Evolutionary conservation across 2,329 filamentous ascomycete species (phyloP), one percentile per base, ranked within the genome.

Genomic region (Lachnellula willkommii): DNA sequence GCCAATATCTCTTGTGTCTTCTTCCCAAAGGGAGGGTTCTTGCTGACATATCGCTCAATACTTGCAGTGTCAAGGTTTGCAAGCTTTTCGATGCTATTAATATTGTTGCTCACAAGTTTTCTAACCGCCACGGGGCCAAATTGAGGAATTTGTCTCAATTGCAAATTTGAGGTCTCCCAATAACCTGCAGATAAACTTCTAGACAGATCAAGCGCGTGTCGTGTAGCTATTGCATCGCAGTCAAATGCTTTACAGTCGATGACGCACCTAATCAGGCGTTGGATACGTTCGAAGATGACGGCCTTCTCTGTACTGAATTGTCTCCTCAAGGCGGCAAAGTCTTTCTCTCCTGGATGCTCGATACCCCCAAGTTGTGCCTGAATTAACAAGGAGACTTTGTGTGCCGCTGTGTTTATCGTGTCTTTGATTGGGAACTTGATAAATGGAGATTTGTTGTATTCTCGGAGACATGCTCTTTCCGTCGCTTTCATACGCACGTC

Each of bases 1-100:
- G 79, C 80, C 9, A 94, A 71, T 20, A 77, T 75, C 12, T 83
- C 81, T 14, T 88, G 73, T 43, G 95, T 68, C 43, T 85, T 86
- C 46, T 81, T 79, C 0, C 93, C 94, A 67, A 88, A 96, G 0
- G 93, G 90, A 0, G 91, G 89, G 62, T 95, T 90, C 53, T 87
- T 86, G 60, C 84, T 87, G 47, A 95, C 70, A 24, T 90, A 73
- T 48, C 84, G 80, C 65, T 97, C 93, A 51, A 99, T 89, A 26
- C 83, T 80, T 52, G 84, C 80, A 26, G 86, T 77, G 37, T 93
- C 86, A 14, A 83, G 78, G 6, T 70, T 72, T 15, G 85, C 82
- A 12, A 99, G 75, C n/a, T 82, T 80, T 43, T 87, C 81, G 5
- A 97, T 83, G 5, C 77, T 88, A 28, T 75, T 82, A 53, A 97